Base-by-base conservation (phyloP, 495 filamentous ascomycete species). In the Podospora pseudocomata region DNA sequence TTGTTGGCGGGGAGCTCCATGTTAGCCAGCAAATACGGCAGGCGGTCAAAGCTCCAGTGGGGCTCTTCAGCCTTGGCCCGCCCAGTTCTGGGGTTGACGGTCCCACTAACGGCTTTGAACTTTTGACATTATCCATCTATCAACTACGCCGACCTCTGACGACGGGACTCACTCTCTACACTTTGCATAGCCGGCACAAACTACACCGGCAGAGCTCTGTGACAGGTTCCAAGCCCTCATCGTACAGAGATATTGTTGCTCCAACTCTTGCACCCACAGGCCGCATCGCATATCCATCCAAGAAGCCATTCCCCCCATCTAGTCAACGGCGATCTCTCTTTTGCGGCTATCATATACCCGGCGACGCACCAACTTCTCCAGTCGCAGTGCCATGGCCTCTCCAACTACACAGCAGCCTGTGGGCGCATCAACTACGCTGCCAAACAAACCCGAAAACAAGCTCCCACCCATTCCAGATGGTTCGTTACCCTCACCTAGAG, bases 391-490 rank as follows among this genome's bases (percentile, higher is more conserved):
- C 39, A 49, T 49, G 39, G 15, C 39, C 9, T 49, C 39, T 11
- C 13, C 39, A 16, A 49, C 13, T 13, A 49, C 39, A 49, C 58
- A 23, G n/a, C 19, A n/a, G 18, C 30, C 30, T 11, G 23, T 60
- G 30, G 4, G n/a, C 3, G 20, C 58, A 20, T 60, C 59, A 3
- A 65, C 57, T 26, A 18, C 54, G 15, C 63, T 72, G 55, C 68
- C 44, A 67, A 78, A 76, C 72, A 66, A 67, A 59, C 73, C 71
- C 20, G 68, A 76, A 5, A 27, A 66, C 23, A 87, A 86, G 65
- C 77, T 84, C n/a, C 75, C 81, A 20, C 69, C 71, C 20, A 73
- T 87, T 15, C 83, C 84, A 18, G 77, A 80, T 71, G 80, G 85
- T 86, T 73, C 55, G 61, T 53, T 30, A 16, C 39, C 44, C 27